Conservation (phyloP, 1,284 basidiomycete species). For the Porodaedalea pini region DNA sequence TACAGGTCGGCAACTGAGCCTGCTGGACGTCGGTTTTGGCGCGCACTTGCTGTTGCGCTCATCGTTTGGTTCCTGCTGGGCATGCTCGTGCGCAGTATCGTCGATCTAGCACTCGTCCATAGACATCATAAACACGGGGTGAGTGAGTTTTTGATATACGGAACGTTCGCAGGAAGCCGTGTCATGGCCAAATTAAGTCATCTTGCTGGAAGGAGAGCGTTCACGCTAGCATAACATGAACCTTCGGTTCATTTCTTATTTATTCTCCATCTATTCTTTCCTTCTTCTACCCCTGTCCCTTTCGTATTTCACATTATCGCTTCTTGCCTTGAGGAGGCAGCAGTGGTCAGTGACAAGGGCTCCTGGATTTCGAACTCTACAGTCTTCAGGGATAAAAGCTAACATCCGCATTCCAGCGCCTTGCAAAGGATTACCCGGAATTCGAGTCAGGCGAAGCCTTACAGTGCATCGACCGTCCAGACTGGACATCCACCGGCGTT, state of each 20-base stretch:
- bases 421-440: constrained; percentile 13
- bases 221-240: no score
- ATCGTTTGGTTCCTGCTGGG: constrained; percentile 5
- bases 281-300: neutral
- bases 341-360: neutral
- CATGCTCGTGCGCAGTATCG: neutral
- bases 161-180: no score
- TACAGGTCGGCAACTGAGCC: neutral
- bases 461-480: neutral
- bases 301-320: neutral
- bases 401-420: neutral
- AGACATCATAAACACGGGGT: neutral
- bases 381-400: neutral
- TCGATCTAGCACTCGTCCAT: constrained; percentile 2
- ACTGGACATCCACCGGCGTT: neutral
- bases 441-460: constrained; percentile 6
- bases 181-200: no score
- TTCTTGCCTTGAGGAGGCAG: no score
- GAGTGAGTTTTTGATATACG: neutral
- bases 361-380: neutral
- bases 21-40: constrained; percentile 5
- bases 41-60: constrained; percentile 4
- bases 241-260: no score
- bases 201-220: no score
- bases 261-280: neutral